These are phyloP conservation scores for Myxozyma monticola DNA, from an alignment of 805 yeast genomes.

Conservation along the genomic window DNA sequence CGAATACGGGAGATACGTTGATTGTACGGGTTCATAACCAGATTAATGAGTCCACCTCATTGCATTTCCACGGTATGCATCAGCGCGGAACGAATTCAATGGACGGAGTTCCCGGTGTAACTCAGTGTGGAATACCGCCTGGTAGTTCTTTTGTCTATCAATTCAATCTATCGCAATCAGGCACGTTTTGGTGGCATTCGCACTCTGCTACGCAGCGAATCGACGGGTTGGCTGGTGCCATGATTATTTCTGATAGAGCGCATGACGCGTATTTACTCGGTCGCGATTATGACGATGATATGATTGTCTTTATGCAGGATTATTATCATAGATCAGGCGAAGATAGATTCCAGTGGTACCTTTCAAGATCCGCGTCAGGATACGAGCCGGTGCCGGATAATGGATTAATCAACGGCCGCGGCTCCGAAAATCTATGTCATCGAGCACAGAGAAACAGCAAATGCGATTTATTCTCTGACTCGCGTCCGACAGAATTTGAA, in stretches of 20 bases:
- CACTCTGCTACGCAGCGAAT: slow-evolving; percentile 63
- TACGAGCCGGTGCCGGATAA: slow-evolving; percentile 23
- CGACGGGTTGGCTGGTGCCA: slow-evolving; percentile 66
- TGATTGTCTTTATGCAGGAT: slow-evolving; percentile 16
- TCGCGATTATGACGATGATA: slow-evolving; percentile 19
- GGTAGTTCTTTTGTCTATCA: slow-evolving; percentile 46
- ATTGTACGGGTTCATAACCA: slow-evolving; percentile 45
- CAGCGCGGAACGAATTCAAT: slow-evolving; percentile 49
- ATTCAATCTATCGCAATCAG: slow-evolving; percentile 48
- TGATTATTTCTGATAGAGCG: slow-evolving; percentile 75
- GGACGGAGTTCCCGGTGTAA: slow-evolving; percentile 54
- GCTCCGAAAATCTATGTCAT: slow-evolving; percentile 4
- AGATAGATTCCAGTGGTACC: slow-evolving; percentile 6
- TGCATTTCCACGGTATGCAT: slow-evolving; percentile 58
- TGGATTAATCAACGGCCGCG: slow-evolving; percentile 19
- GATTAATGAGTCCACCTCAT: slow-evolving; percentile 41
- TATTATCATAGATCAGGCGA: slow-evolving; percentile 18
- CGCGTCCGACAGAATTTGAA: slow-evolving; percentile 11
- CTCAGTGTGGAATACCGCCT: slow-evolving; percentile 52
- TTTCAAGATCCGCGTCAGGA: slow-evolving; percentile 14
- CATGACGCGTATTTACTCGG: slow-evolving; percentile 11
- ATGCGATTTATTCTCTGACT: slow-evolving; percentile 27
- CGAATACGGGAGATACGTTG: slow-evolving; percentile 42
- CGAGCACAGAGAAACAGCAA: slow-evolving; percentile 25
- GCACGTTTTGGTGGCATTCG: slow-evolving; percentile 60